Percentiles rank a stretch among this genome's conserved stretches.
phyloP scores from a whole-genome alignment of 352 stramenopile species.

The Paralagenidium karlingii region DNA sequence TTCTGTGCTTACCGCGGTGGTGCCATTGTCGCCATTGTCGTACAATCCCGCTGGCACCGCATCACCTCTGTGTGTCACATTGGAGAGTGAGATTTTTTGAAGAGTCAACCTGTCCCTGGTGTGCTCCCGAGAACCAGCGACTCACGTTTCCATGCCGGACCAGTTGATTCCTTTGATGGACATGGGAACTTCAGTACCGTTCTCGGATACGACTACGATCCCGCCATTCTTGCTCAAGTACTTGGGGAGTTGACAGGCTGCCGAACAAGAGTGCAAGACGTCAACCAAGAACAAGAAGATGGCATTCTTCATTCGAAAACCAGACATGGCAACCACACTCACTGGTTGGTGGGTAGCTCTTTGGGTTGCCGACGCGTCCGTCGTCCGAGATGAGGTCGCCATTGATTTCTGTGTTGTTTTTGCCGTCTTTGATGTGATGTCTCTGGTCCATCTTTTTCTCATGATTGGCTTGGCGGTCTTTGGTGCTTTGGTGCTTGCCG shows the following conservation, averaged over 20 bases:
- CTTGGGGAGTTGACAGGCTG: conserved; percentile 39
- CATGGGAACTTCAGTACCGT: conserved; percentile 29
- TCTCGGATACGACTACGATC: conserved; percentile 34
- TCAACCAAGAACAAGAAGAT: not conserved
- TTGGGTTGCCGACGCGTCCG: conserved; percentile 52
- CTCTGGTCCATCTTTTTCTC: too few species aligned
- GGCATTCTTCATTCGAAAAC: conserved; percentile 1
- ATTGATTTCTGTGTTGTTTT: conserved; percentile 1
- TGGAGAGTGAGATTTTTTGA: too few species aligned
- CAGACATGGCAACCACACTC: not conserved
- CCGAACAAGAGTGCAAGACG: too few species aligned
- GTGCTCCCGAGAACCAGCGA: too few species aligned
- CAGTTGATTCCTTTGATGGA: conserved; percentile 62
- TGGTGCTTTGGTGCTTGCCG: conserved; percentile 2
- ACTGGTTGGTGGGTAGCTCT: conserved; percentile 32
- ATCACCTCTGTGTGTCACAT: too few species aligned
- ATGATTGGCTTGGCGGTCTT: conserved; percentile 10
- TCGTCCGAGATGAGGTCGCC: conserved; percentile 45
- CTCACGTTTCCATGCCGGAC: too few species aligned
- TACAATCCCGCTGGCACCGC: conserved; percentile 43
- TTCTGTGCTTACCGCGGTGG: conserved; percentile 14
- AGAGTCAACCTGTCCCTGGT: too few species aligned
- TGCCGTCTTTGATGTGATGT: conserved; percentile 13
- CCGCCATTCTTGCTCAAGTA: conserved; percentile 58
- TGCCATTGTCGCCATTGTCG: conserved; percentile 46